phyloP scores from a whole-genome alignment of 2,329 filamentous ascomycete genomes.

The Neonectria coccinea region DNA sequence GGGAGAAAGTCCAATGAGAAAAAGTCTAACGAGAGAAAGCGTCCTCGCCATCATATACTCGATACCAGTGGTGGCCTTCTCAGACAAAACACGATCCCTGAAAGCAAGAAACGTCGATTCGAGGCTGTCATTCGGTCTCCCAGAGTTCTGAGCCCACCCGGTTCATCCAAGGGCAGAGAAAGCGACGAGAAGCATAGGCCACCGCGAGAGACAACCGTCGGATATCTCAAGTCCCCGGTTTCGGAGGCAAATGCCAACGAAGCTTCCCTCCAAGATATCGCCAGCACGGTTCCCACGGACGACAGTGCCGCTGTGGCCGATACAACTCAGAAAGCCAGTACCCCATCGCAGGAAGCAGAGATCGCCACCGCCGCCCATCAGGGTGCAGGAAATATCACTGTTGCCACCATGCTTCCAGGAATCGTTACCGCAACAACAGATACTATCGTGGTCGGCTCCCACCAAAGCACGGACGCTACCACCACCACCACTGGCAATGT shows the following conservation, averaged over 20 bases:
- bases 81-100: not conserved
- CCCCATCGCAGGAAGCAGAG: not conserved
- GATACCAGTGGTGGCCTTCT: not conserved
- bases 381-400: not conserved
- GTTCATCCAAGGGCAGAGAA: not conserved
- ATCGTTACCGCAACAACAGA: not conserved
- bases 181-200: no score
- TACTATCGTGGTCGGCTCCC: not conserved
- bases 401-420: not conserved
- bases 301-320: not conserved
- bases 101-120: not conserved
- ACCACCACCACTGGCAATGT: not conserved
- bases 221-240: not conserved
- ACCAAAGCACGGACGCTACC: not conserved
- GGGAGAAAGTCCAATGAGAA: not conserved
- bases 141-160: not conserved
- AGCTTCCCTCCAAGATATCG: not conserved
- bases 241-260: not conserved
- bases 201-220: not conserved
- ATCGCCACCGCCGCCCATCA: not conserved
- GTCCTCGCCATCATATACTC: not conserved
- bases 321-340: not conserved
- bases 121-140: not conserved
- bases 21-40: slow-evolving; percentile 5
- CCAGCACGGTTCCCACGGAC: not conserved